phyloP scores from a whole-genome alignment of 805 yeast genomes.

The Cyberlindnera mrakii region DNA sequence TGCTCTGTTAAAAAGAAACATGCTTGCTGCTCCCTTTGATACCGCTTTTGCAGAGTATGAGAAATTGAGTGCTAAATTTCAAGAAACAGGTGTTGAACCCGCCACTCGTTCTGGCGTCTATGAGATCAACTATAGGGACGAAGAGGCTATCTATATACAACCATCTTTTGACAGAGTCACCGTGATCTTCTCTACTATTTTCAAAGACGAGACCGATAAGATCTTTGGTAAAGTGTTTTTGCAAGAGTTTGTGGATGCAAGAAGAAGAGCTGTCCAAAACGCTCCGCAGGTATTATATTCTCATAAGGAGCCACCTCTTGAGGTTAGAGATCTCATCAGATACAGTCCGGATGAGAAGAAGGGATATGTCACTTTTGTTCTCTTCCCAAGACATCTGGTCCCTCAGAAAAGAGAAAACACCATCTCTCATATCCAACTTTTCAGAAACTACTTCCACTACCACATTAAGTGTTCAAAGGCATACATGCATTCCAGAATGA shows the following conservation, averaged over 20 bases:
- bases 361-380: conserved; percentile 62
- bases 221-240: conserved; percentile 82
- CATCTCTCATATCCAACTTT: conserved; percentile 84
- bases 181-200: conserved; percentile 88
- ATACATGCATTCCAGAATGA: conserved; percentile 96
- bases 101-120: conserved; percentile 18
- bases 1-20: conserved; percentile 74
- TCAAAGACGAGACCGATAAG: conserved; percentile 95
- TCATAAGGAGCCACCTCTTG: conserved; percentile 89
- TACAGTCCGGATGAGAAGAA: conserved; percentile 35
- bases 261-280: conserved; percentile 91
- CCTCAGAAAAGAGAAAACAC: conserved; percentile 74
- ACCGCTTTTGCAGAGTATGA: conserved; percentile 79
- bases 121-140: conserved; percentile 78
- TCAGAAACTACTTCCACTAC: conserved; percentile 96
- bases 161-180: conserved; percentile 96
- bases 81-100: conserved; percentile 25
- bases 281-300: conserved; percentile 97
- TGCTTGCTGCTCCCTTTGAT: conserved; percentile 90
- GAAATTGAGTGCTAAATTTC: conserved; percentile 35
- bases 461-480: conserved; percentile 98
- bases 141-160: conserved; percentile 83
- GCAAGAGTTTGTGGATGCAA: conserved; percentile 93
- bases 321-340: conserved; percentile 46
- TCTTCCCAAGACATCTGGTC: conserved; percentile 74